phyloP scores from a whole-genome alignment of 495 filamentous ascomycete species.

The Achaetomiella virescens region DNA sequence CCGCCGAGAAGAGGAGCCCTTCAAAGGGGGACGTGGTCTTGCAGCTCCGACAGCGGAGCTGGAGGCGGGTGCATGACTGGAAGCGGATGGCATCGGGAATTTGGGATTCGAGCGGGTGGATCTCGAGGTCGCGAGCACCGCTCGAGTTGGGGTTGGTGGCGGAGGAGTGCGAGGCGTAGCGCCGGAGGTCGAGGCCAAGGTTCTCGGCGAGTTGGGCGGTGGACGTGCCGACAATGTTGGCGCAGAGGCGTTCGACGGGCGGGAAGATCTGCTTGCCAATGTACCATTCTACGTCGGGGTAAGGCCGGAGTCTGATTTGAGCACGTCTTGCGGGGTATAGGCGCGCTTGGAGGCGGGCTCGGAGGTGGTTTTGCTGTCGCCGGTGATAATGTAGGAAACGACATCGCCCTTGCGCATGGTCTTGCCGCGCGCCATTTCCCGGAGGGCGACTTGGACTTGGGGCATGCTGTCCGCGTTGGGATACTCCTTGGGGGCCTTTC shows the following conservation, averaged over 20 bases:
- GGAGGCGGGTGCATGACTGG: slow-evolving; percentile 65
- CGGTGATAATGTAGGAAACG: slow-evolving; percentile 90
- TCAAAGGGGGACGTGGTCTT: slow-evolving; percentile 64
- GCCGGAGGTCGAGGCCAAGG: slow-evolving; percentile 81
- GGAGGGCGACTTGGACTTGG: slow-evolving; percentile 91
- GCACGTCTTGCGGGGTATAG: slow-evolving; percentile 77
- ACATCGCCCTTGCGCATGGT: slow-evolving; percentile 86
- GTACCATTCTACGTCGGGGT: slow-evolving; percentile 91
- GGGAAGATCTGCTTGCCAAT: slow-evolving; percentile 97
- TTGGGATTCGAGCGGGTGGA: slow-evolving; percentile 87
- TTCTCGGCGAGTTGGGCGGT: slow-evolving; percentile 83
- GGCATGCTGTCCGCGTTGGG: slow-evolving; percentile 91
- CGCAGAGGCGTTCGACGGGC: slow-evolving; percentile 95
- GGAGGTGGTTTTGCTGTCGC: slow-evolving; percentile 62
- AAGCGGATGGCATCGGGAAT: slow-evolving; percentile 85
- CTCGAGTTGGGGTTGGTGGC: neutral
- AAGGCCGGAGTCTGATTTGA: slow-evolving; percentile 64
- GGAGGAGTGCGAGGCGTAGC: slow-evolving; percentile 55
- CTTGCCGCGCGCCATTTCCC: slow-evolving; percentile 81
- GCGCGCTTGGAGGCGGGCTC: slow-evolving; percentile 80
- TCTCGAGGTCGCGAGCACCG: slow-evolving; percentile 54
- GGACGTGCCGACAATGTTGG: slow-evolving; percentile 88
- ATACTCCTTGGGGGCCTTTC: slow-evolving; percentile 88
- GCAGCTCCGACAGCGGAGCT: slow-evolving; percentile 76
- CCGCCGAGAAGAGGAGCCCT: slow-evolving; percentile 54